These are phyloP conservation scores for Tripterygium wilfordii DNA, from an alignment of 177 flowering plant species.

Conservation along the genomic window DNA sequence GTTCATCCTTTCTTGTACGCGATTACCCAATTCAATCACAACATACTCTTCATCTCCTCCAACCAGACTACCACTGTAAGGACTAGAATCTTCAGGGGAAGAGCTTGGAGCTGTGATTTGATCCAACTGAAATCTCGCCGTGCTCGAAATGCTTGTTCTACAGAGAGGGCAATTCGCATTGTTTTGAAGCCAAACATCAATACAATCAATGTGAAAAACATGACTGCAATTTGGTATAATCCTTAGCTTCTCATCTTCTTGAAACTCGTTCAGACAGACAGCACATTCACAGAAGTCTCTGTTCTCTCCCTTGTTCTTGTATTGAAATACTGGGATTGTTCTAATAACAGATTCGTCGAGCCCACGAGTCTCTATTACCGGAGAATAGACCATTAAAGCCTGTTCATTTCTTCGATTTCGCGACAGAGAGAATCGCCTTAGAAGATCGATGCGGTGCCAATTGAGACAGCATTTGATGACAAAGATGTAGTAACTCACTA, in stretches of 20 bases:
- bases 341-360: conserved; percentile 67
- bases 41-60: conserved; percentile 51
- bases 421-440: conserved; percentile 44
- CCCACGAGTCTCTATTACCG: conserved; percentile 40
- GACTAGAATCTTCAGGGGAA: conserved; percentile 41
- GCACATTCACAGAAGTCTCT: conserved; percentile 64
- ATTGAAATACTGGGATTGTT: conserved; percentile 59
- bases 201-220: conserved; percentile 85
- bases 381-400: conserved; percentile 34
- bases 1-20: conserved; percentile 18
- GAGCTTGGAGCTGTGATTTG: conserved; percentile 49
- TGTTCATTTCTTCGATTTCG: conserved; percentile 22
- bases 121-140: conserved; percentile 22
- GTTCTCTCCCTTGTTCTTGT: conserved; percentile 30
- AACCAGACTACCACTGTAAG: conserved; percentile 15
- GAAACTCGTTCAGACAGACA: conserved; percentile 82
- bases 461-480: conserved; percentile 89
- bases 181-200: conserved; percentile 88
- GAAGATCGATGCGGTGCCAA: conserved; percentile 55
- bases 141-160: conserved; percentile 60
- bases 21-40: conserved; percentile 52
- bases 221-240: conserved; percentile 72
- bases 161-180: conserved; percentile 91
- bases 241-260: conserved; percentile 66
- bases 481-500: conserved; percentile 79